Percentiles rank a stretch among this genome's conserved stretches.
phyloP scores from a whole-genome alignment of 2,329 filamentous ascomycete species.

The Parasarocladium wereldwijsianum region DNA sequence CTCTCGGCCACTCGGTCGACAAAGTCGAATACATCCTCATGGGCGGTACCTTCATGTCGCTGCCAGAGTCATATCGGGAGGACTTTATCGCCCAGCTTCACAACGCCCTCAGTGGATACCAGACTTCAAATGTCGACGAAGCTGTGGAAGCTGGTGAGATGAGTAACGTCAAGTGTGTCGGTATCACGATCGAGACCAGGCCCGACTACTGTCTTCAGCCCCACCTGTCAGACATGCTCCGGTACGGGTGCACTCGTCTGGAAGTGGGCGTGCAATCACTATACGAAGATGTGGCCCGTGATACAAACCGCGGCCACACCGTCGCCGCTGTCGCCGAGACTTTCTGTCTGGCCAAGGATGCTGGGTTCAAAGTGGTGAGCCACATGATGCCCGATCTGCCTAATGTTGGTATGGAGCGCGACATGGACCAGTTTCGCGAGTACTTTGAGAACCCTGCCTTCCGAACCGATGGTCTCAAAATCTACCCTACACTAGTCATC shows the following conservation, averaged over 20 bases:
- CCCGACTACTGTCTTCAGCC: constrained; percentile 94
- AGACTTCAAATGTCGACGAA: constrained; percentile 87
- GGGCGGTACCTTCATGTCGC: constrained; percentile 98
- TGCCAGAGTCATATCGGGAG: constrained; percentile 77
- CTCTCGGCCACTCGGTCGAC: constrained; percentile 89
- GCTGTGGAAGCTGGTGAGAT: constrained; percentile 88
- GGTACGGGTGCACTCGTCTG: constrained; percentile 91
- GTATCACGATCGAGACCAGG: constrained; percentile 94
- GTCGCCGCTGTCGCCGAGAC: constrained; percentile 92
- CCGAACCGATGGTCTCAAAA: constrained; percentile 91
- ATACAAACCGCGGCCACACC: constrained; percentile 93
- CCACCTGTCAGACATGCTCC: constrained; percentile 89
- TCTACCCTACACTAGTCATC: constrained; percentile 95
- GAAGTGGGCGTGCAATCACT: constrained; percentile 93
- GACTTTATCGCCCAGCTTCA: constrained; percentile 92
- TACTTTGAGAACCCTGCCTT: constrained; percentile 97
- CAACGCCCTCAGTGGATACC: constrained; percentile 92
- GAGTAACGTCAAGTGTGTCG: constrained; percentile 95
- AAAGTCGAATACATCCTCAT: constrained; percentile 99
- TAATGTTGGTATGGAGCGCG: constrained; percentile 96
- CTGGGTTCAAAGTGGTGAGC: constrained; percentile 95
- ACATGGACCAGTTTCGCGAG: constrained; percentile 91
- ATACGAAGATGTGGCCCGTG: constrained; percentile 95
- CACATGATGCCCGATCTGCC: constrained; percentile 99
- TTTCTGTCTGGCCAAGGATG: constrained; percentile 93